Percentiles rank a stretch among this genome's conserved stretches.
Evolutionary conservation across 805 yeast species (phyloP).

Genomic region (Myxozyma neotropica): DNA sequence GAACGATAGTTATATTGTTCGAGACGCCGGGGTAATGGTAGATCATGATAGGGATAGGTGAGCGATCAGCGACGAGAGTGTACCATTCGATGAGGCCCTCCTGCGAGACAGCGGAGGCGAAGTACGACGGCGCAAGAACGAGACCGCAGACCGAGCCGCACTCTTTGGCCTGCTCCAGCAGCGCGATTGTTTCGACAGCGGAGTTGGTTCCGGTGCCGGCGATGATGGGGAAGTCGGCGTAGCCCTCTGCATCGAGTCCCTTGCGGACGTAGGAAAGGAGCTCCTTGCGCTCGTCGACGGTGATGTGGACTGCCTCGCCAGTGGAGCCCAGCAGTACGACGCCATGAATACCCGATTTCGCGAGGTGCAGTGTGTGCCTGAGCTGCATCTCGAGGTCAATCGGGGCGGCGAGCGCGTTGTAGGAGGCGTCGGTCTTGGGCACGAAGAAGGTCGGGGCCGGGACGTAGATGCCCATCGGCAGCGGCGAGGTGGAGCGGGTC

Average conservation of each 20-base stretch:
- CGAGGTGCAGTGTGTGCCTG: constrained; percentile 50
- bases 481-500: constrained; percentile 4
- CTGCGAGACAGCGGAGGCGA: constrained; percentile 51
- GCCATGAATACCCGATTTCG: constrained; percentile 52
- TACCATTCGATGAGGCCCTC: constrained; percentile 53
- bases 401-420: constrained; percentile 21
- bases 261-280: constrained; percentile 38
- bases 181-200: constrained; percentile 49
- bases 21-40: constrained; percentile 57
- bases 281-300: constrained; percentile 49
- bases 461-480: constrained; percentile 48
- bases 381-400: constrained; percentile 52
- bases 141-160: constrained; percentile 40
- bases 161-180: constrained; percentile 37
- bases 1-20: constrained; percentile 47
- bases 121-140: constrained; percentile 53
- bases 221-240: constrained; percentile 47
- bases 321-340: constrained; percentile 56
- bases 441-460: constrained; percentile 60
- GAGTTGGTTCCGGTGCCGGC: constrained; percentile 56
- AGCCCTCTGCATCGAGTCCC: constrained; percentile 45
- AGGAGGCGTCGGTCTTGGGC: constrained; percentile 40
- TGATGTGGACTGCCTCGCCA: constrained; percentile 57
- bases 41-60: constrained; percentile 50
- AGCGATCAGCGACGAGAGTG: constrained; percentile 49